Conservation (phyloP, 345 rosid genomes). For the Syzygium grande region DNA sequence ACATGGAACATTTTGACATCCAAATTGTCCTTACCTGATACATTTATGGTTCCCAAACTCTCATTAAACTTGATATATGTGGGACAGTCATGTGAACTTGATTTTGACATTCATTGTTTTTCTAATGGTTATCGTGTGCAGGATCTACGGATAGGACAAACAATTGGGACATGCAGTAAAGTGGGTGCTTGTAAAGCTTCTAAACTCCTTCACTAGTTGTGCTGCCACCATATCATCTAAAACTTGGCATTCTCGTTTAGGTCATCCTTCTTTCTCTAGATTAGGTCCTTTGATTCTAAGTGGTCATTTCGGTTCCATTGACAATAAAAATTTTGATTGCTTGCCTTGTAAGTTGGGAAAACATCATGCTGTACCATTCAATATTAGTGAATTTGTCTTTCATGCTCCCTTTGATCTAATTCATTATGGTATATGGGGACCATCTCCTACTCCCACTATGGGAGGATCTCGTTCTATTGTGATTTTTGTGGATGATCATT, state of each 20-base stretch:
- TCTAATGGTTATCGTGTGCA: neutral
- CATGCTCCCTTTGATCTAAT: no score
- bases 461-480: no score
- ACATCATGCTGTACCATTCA: no score
- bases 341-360: no score
- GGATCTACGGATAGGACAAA: accelerated
- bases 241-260: neutral
- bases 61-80: neutral
- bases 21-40: neutral
- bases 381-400: no score
- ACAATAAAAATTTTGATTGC: no score
- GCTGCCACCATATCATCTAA: neutral
- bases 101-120: neutral
- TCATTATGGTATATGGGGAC: no score
- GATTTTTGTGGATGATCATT: no score
- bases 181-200: neutral
- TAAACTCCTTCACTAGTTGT: neutral
- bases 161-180: neutral
- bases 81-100: neutral
- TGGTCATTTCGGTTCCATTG: neutral
- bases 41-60: neutral
- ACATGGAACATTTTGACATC: neutral
- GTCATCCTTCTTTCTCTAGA: neutral
- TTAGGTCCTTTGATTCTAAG: neutral
- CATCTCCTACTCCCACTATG: no score